Conservation (phyloP, 805 yeast species). For the Nakazawaea siamensis region DNA sequence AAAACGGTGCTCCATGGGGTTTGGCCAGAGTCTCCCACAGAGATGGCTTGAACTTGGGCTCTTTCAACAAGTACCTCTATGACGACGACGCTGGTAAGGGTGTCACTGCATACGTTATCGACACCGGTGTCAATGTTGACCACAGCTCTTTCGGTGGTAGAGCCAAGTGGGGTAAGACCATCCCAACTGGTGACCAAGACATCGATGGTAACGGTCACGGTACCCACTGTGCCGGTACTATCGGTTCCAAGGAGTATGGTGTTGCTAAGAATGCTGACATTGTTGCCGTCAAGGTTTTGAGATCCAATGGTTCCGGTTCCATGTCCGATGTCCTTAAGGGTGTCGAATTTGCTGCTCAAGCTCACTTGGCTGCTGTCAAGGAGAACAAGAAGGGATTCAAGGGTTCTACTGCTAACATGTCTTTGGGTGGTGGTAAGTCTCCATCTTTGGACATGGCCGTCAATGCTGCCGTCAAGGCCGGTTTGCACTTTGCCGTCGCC, state of each 20-base stretch:
- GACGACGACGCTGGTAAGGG: slow-evolving; percentile 74
- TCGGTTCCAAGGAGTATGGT: slow-evolving; percentile 74
- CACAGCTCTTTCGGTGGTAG: slow-evolving; percentile 80
- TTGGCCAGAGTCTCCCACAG: slow-evolving; percentile 85
- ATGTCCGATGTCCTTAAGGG: slow-evolving; percentile 83
- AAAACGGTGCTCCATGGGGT: slow-evolving; percentile 92
- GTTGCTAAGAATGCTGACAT: slow-evolving; percentile 74
- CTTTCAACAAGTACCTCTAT: slow-evolving; percentile 66
- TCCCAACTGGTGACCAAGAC: slow-evolving; percentile 64
- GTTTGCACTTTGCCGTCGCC: slow-evolving; percentile 89
- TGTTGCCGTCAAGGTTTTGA: slow-evolving; percentile 78
- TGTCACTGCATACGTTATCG: slow-evolving; percentile 81
- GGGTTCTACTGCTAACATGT: slow-evolving; percentile 88
- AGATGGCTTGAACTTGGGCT: slow-evolving; percentile 55
- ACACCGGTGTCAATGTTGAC: slow-evolving; percentile 74
- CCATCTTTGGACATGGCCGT: slow-evolving; percentile 83
- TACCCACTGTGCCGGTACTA: slow-evolving; percentile 95
- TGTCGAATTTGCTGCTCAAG: slow-evolving; percentile 74
- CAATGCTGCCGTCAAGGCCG: slow-evolving; percentile 82
- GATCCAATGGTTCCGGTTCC: slow-evolving; percentile 75
- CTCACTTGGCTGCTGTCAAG: slow-evolving; percentile 48
- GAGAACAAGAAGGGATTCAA: slow-evolving; percentile 57
- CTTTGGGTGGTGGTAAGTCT: slow-evolving; percentile 89
- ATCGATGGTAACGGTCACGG: slow-evolving; percentile 91
- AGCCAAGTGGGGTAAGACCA: slow-evolving; percentile 80